Percentiles rank a stretch among this genome's conserved stretches.
Conservation (phyloP, 1,139 yeast genomes). For the Hyphopichia fennica region DNA sequence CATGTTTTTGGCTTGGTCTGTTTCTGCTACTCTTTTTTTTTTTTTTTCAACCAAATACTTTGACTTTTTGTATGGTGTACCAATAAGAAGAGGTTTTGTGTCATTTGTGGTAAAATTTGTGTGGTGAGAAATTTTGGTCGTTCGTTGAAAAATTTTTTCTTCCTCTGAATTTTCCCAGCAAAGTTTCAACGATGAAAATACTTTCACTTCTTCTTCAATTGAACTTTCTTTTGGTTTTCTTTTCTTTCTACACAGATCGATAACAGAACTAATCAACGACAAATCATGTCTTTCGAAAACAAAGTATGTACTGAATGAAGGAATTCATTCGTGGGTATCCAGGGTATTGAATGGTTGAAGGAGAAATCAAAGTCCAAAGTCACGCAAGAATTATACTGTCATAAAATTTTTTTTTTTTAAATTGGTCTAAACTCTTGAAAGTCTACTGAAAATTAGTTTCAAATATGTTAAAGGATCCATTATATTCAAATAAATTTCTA, state of each 20-base stretch:
- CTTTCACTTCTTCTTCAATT: conserved; percentile 1
- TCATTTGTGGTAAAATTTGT: background rate
- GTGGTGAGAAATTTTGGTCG: conserved; percentile 3
- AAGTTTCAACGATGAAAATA: conserved; percentile 6
- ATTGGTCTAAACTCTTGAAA: too few species aligned
- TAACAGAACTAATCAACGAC: conserved; percentile 6
- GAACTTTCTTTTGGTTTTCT: background rate
- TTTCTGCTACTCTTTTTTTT: too few species aligned
- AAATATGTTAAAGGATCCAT: too few species aligned
- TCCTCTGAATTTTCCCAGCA: conserved; percentile 7
- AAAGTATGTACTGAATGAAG: conserved; percentile 36
- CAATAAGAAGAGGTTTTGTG: conserved; percentile 7
- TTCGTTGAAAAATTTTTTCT: conserved; percentile 7
- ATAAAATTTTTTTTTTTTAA: too few species aligned
- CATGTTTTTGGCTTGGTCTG: too few species aligned
- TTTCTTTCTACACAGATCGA: background rate
- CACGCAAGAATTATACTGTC: too few species aligned
- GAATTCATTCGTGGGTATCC: background rate
- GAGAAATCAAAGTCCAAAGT: too few species aligned
- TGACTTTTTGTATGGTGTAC: too few species aligned
- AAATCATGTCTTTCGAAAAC: conserved; percentile 48
- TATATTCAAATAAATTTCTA: too few species aligned
- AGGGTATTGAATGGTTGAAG: background rate
- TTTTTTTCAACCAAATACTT: too few species aligned
- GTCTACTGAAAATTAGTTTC: too few species aligned